Base-by-base conservation (phyloP, 2,329 filamentous ascomycete species). In the Fusarium torreyae region DNA sequence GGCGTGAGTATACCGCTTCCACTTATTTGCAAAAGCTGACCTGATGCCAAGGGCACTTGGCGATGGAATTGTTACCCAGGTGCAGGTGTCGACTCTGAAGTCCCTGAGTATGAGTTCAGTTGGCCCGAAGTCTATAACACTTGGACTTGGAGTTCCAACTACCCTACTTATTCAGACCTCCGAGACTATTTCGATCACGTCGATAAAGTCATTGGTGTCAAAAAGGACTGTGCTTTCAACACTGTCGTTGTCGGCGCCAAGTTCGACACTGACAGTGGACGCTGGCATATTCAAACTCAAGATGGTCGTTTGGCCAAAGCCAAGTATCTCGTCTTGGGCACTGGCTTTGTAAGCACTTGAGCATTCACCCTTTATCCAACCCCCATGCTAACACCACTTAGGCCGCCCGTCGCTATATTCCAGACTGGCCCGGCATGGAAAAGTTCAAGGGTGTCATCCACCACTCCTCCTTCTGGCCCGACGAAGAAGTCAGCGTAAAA, bases 401-500 rank as follows among this genome's bases (percentile, higher is more conserved):
- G 58, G 58, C 58, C 15, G 86, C 88, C 2, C 88, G 87, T 72
- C 80, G 87, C n/a, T 85, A 91, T 66, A 85, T 88, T 39, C 89
- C 89, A 0, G 82, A 87, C 57, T 90, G 86, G 83, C 82, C 84
- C 13, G 88, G 88, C 14, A 82, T 90, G 64, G 83, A 88, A 20
- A 84, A 81, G 28, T 91, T 89, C 81, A 82, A 87, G 57, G 89
- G 89, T 20, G 76, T 82, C 17, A 83, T 89, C 14, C 83, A 88
- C 70, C 88, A 90, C 74, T 86, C 87, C 0, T 88, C 86, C 1
- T 86, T 86, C 75, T 90, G 88, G 88, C 88, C 88, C 2, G 81
- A 87, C 9, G 78, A 84, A 6, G 81, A 85, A 7, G 80, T 91
- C n/a, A 81, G 86, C 52, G 83, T 89, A 28, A 82, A 82, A 42